phyloP scores from a whole-genome alignment of 2,329 filamentous ascomycete species.

The Geosmithia flava region DNA sequence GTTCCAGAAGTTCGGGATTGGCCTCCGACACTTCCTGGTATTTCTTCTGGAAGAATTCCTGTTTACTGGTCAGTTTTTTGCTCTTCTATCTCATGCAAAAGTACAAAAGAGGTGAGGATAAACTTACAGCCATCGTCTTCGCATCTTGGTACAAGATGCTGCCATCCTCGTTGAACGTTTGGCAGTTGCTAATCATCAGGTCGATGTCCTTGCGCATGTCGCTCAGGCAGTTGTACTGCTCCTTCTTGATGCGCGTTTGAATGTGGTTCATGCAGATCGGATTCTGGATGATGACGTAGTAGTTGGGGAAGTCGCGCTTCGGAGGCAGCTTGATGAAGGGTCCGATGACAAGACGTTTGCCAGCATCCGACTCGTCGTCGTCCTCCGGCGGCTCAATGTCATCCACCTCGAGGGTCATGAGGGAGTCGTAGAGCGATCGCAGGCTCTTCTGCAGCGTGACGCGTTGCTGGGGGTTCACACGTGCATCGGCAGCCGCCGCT shows the following conservation, averaged over 20 bases:
- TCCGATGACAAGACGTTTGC: slow-evolving; percentile 74
- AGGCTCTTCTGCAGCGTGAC: slow-evolving; percentile 69
- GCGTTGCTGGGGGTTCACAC: slow-evolving; percentile 57
- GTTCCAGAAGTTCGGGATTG: slow-evolving; percentile 41
- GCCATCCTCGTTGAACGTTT: slow-evolving; percentile 93
- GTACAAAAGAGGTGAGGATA: neutral
- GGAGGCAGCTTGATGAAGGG: slow-evolving; percentile 88
- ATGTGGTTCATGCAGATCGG: slow-evolving; percentile 97
- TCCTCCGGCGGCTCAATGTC: slow-evolving; percentile 45
- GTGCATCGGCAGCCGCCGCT: slow-evolving; percentile 14
- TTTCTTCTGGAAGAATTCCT: slow-evolving; percentile 45
- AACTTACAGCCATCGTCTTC: slow-evolving; percentile 75
- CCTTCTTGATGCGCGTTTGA: slow-evolving; percentile 87
- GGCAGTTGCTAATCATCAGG: slow-evolving; percentile 78
- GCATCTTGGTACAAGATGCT: slow-evolving; percentile 89
- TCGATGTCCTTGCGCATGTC: slow-evolving; percentile 76
- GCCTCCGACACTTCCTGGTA: slow-evolving; percentile 40
- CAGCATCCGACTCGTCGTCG: slow-evolving; percentile 44
- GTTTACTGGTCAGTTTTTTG: slow-evolving; percentile 16
- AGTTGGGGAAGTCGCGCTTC: slow-evolving; percentile 83
- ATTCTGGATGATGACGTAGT: slow-evolving; percentile 83
- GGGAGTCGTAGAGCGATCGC: slow-evolving; percentile 60
- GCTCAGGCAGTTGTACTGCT: slow-evolving; percentile 73
- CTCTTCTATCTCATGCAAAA: neutral
- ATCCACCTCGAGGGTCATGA: slow-evolving; percentile 79